A percentile compares a stretch with the other conserved stretches of the same genome.
Evolutionary conservation across 208 protist species (phyloP).

Genomic region (Porcisia hertigi): DNA sequence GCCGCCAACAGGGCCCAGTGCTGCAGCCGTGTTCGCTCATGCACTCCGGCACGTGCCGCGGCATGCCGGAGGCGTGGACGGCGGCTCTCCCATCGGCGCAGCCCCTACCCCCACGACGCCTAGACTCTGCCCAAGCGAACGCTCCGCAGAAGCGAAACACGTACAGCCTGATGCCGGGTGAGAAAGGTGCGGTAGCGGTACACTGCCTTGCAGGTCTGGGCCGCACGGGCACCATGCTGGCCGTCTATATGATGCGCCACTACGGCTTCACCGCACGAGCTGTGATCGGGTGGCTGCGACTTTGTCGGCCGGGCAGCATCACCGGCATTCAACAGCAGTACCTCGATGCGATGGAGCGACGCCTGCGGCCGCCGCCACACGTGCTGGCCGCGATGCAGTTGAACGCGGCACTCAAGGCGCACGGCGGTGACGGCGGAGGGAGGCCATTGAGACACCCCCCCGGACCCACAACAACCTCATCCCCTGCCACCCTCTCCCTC

Average conservation of each 20-base stretch:
- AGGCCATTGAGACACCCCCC: not conserved
- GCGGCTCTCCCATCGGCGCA: slow-evolving; percentile 3
- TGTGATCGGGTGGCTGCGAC: slow-evolving; percentile 92
- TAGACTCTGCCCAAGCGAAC: not conserved
- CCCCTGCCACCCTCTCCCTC: not conserved
- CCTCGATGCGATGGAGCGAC: slow-evolving; percentile 80
- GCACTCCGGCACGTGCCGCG: slow-evolving; percentile 38
- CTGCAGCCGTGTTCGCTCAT: slow-evolving; percentile 15
- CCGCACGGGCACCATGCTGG: slow-evolving; percentile 95
- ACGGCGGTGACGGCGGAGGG: not conserved
- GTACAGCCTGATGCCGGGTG: not conserved
- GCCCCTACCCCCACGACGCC: not conserved
- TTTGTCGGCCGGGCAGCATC: slow-evolving; percentile 95
- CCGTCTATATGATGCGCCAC: slow-evolving; percentile 92
- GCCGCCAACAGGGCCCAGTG: not conserved
- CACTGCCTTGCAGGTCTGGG: slow-evolving; percentile 97
- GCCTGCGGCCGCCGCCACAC: slow-evolving; percentile 41
- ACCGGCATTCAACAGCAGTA: slow-evolving; percentile 97
- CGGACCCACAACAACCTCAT: not conserved
- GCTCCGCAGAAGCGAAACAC: not conserved
- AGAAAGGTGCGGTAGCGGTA: slow-evolving; percentile 78
- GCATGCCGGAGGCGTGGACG: slow-evolving; percentile 43
- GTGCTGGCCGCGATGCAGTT: slow-evolving; percentile 24
- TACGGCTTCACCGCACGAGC: slow-evolving; percentile 92
- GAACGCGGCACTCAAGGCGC: not conserved